phyloP scores from a whole-genome alignment of 805 yeast species.

The Wickerhamomyces bisporus region DNA sequence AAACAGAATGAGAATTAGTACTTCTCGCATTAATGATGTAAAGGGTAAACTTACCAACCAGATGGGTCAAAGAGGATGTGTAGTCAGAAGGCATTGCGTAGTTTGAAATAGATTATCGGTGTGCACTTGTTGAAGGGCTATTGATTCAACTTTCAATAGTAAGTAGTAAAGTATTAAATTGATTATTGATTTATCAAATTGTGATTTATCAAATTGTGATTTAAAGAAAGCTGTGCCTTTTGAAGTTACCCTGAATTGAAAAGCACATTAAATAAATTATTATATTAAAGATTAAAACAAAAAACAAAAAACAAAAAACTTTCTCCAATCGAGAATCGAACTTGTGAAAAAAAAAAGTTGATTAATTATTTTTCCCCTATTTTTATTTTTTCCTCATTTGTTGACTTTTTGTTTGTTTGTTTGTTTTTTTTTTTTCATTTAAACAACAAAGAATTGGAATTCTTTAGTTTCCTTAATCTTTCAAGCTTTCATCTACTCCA shows the following conservation, averaged over 20 bases:
- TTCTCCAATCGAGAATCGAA: too few relatives aligned
- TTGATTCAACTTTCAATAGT: too few relatives aligned
- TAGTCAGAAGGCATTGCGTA: neutral
- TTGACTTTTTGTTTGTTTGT: neutral
- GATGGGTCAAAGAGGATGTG: neutral
- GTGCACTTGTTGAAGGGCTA: too few relatives aligned
- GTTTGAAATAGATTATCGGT: too few relatives aligned
- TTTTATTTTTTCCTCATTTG: neutral
- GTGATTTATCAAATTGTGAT: too few relatives aligned
- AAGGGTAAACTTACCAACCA: conserved; percentile 1
- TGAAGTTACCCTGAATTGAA: neutral
- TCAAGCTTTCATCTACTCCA: too few relatives aligned
- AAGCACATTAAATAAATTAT: neutral
- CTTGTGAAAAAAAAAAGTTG: neutral
- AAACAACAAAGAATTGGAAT: neutral
- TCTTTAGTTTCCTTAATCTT: too few relatives aligned
- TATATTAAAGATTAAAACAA: too few relatives aligned
- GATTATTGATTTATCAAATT: too few relatives aligned
- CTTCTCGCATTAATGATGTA: neutral
- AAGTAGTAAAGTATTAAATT: too few relatives aligned
- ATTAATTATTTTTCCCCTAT: neutral
- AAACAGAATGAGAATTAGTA: neutral
- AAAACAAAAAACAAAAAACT: too few relatives aligned
- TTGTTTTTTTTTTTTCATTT: neutral
- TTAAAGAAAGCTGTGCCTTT: too few relatives aligned